Evolutionary conservation across 2,329 filamentous ascomycete species (phyloP).

Genomic region (Nothopassalora personata): DNA sequence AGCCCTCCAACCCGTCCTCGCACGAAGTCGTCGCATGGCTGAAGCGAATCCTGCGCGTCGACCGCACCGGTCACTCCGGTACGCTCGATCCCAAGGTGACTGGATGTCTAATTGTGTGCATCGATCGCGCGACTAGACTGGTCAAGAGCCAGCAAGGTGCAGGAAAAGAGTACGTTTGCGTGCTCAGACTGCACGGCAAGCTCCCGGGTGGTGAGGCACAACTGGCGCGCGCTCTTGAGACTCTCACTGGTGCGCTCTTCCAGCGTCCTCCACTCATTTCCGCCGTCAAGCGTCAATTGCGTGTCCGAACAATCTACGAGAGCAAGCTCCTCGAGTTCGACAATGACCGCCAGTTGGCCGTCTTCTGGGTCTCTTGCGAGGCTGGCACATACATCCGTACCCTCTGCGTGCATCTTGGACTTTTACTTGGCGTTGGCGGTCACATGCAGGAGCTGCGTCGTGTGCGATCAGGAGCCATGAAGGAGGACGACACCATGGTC

Average conservation of each 20-base stretch:
- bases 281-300: conserved; percentile 95
- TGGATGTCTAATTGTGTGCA: conserved; percentile 87
- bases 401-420: conserved; percentile 86
- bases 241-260: conserved; percentile 92
- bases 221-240: conserved; percentile 90
- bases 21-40: conserved; percentile 99
- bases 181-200: conserved; percentile 92
- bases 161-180: conserved; percentile 97
- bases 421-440: conserved; percentile 74
- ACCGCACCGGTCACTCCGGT: conserved; percentile 97
- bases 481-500: conserved; percentile 81
- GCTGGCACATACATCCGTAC: conserved; percentile 98
- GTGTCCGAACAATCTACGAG: conserved; percentile 96
- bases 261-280: conserved; percentile 95
- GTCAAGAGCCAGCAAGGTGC: conserved; percentile 99
- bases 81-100: conserved; percentile 98
- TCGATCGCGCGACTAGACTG: conserved; percentile 92
- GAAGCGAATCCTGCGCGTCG: conserved; percentile 89
- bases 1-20: conserved; percentile 93
- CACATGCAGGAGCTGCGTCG: conserved; percentile 98
- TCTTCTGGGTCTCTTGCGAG: conserved; percentile 99
- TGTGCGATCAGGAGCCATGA: conserved; percentile 92
- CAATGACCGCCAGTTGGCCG: conserved; percentile 92
- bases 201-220: conserved; percentile 88
- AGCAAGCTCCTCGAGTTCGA: conserved; percentile 95